Conservation (phyloP, 257 asterid species). For the Primulina eburnea region DNA sequence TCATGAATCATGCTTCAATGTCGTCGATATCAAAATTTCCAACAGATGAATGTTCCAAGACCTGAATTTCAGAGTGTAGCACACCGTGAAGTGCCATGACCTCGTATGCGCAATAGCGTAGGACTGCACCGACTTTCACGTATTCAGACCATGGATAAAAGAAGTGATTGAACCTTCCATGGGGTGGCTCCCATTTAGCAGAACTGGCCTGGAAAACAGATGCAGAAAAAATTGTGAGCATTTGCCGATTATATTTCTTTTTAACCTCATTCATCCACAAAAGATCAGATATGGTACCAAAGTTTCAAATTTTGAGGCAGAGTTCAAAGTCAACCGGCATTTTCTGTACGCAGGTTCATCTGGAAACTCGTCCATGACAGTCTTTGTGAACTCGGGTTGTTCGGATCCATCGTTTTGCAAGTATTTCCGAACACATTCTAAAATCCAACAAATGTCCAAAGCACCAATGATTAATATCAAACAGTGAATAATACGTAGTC, state of each 20-base stretch:
- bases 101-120: conserved; percentile 63
- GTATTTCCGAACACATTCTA: conserved; percentile 75
- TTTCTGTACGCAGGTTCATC: conserved; percentile 68
- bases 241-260: not conserved
- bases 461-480: not conserved
- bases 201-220: conserved; percentile 44
- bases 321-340: conserved; percentile 49
- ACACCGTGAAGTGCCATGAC: conserved; percentile 82
- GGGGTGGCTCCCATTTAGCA: conserved; percentile 88
- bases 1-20: not conserved
- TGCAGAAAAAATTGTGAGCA: not conserved
- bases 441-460: conserved; percentile 5
- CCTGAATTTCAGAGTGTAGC: conserved; percentile 77
- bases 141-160: conserved; percentile 73
- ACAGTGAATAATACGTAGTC: too few species aligned
- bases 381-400: conserved; percentile 42
- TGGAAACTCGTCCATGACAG: conserved; percentile 55
- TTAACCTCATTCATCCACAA: not conserved
- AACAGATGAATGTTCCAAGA: conserved; percentile 4
- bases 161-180: conserved; percentile 57
- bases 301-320: conserved; percentile 52
- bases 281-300: conserved; percentile 39
- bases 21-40: not conserved
- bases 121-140: conserved; percentile 64
- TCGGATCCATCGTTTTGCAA: conserved; percentile 48